These are phyloP conservation scores for Brassica nigra DNA, from an alignment of 345 rosid species.

Conservation along the genomic window DNA sequence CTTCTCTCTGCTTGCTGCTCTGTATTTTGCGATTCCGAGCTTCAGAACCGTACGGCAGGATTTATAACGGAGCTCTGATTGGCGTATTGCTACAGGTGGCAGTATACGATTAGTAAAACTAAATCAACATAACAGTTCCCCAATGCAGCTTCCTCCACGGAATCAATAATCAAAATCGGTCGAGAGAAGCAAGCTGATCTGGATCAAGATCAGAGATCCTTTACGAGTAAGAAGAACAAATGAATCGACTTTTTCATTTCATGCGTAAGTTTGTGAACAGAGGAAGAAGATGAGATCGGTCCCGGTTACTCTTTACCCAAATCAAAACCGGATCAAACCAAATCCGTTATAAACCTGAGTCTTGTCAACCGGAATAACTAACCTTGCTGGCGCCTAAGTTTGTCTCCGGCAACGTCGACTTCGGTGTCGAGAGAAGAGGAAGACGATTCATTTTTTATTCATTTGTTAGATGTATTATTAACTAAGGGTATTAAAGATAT, in stretches of 20 bases:
- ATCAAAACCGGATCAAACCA: not conserved
- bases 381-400: not conserved
- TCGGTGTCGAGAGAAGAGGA: no score
- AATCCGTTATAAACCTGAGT: not conserved
- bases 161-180: not conserved
- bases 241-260: not conserved
- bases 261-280: not conserved
- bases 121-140: no score
- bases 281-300: conserved; percentile 20
- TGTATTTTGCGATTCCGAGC: not conserved
- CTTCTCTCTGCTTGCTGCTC: not conserved
- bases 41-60: conserved; percentile 4
- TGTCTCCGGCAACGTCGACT: no score
- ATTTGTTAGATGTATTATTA: no score
- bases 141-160: not conserved
- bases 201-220: not conserved
- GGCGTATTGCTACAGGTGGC: not conserved
- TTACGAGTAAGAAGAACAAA: not conserved
- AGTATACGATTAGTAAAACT: not conserved
- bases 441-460: no score
- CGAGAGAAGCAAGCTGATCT: not conserved
- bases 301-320: not conserved
- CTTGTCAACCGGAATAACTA: not conserved
- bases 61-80: not conserved
- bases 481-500: no score